Evolutionary conservation across 192 early-diverging fungal species (phyloP).

Genomic region (Backusella tuberculispora): DNA sequence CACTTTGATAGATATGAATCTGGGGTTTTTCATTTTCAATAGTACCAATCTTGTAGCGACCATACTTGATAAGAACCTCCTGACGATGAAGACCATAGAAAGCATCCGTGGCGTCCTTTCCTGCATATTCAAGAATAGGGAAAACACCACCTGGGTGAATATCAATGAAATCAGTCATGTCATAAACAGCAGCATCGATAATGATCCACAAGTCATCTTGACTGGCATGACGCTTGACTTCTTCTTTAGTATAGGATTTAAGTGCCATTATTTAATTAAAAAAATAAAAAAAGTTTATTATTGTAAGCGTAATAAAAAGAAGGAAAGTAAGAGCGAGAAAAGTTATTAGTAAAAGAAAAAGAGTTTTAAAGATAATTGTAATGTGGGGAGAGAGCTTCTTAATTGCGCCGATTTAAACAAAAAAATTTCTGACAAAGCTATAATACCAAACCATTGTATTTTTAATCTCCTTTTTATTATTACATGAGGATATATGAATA

Average conservation of each 20-base stretch:
- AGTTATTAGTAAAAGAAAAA: background rate
- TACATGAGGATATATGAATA: background rate
- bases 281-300: no score
- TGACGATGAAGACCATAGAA: conserved; percentile 49
- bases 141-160: conserved; percentile 61
- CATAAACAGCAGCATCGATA: conserved; percentile 61
- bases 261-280: background rate
- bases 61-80: conserved; percentile 68
- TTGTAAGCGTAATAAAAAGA: background rate
- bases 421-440: conserved; percentile 12
- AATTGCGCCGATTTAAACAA: conserved; percentile 2
- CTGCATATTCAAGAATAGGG: conserved; percentile 75
- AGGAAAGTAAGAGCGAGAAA: background rate
- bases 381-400: background rate
- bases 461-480: conserved; percentile 2
- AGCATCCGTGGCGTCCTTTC: conserved; percentile 70
- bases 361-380: background rate
- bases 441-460: conserved; percentile 6
- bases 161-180: conserved; percentile 59
- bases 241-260: conserved; percentile 25
- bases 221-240: conserved; percentile 37
- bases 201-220: conserved; percentile 59
- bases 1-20: conserved; percentile 53
- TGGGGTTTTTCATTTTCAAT: conserved; percentile 50
- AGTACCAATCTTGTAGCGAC: conserved; percentile 66